These are phyloP conservation scores for Teunomyces funiuensis DNA, from an alignment of 805 yeast species.

Conservation along the genomic window DNA sequence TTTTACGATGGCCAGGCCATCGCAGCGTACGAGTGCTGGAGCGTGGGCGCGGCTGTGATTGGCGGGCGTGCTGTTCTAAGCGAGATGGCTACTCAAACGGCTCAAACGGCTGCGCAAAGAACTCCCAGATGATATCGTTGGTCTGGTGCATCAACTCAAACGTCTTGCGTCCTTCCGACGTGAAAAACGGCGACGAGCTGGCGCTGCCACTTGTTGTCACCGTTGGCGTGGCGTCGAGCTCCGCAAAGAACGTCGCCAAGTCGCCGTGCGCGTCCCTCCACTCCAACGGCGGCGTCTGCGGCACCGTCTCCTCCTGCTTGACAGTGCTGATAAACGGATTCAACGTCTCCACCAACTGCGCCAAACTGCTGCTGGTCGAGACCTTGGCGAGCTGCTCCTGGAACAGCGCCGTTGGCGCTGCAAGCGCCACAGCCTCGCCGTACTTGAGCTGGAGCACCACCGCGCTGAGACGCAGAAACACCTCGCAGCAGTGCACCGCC, in stretches of 20 bases:
- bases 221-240: conserved; percentile 36
- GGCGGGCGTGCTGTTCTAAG: conserved; percentile 12
- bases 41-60: not conserved
- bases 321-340: conserved; percentile 9
- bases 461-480: conserved; percentile 67
- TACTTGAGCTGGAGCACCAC: conserved; percentile 66
- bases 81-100: conserved; percentile 11
- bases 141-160: conserved; percentile 64
- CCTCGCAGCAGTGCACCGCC: conserved; percentile 67
- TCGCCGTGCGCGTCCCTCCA: conserved; percentile 15
- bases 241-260: conserved; percentile 49
- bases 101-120: conserved; percentile 42
- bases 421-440: conserved; percentile 30
- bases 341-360: conserved; percentile 36
- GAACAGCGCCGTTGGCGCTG: conserved; percentile 7
- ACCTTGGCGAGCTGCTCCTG: conserved; percentile 8
- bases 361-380: conserved; percentile 33
- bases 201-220: no score
- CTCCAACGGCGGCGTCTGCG: not conserved
- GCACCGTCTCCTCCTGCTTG: not conserved
- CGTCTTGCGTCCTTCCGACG: conserved; percentile 53
- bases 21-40: conserved; percentile 22
- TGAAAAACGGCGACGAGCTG: conserved; percentile 16
- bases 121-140: conserved; percentile 68
- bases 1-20: conserved; percentile 29